Conservation (phyloP, 257 asterid genomes). For the Primulina huaijiensis region DNA sequence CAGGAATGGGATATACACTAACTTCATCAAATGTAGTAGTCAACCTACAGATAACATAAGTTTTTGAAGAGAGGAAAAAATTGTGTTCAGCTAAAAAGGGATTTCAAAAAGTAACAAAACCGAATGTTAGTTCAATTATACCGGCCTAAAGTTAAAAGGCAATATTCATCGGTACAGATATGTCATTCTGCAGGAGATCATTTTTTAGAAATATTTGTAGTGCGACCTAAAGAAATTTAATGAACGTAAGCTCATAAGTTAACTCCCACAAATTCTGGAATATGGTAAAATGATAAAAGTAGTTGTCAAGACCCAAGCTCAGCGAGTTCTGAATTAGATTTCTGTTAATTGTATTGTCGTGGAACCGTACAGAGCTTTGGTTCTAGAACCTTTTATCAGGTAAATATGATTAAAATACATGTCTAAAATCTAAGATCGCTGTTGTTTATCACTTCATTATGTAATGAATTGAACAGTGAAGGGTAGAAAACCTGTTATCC, state of each 20-base stretch:
- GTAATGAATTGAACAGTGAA: constrained; percentile 13
- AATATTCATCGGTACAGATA: constrained; percentile 13
- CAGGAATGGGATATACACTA: constrained; percentile 93
- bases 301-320: constrained; percentile 4
- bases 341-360: neutral
- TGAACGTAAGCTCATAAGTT: neutral
- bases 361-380: neutral
- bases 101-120: neutral
- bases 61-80: constrained; percentile 19
- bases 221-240: neutral
- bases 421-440: constrained; percentile 5
- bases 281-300: constrained; percentile 13
- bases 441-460: constrained; percentile 14
- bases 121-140: constrained; percentile 5
- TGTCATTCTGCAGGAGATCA: constrained; percentile 20
- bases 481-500: constrained; percentile 70
- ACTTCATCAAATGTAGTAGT: constrained; percentile 93
- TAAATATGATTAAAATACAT: constrained; percentile 1
- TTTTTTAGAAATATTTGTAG: constrained; percentile 14
- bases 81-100: constrained; percentile 9
- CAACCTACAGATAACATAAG: constrained; percentile 48
- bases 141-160: constrained; percentile 15
- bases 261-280: neutral
- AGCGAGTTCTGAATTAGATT: neutral
- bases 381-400: constrained; percentile 6